Conservation (phyloP, 1,284 basidiomycete genomes). For the Mrakiaceae sp. region DNA sequence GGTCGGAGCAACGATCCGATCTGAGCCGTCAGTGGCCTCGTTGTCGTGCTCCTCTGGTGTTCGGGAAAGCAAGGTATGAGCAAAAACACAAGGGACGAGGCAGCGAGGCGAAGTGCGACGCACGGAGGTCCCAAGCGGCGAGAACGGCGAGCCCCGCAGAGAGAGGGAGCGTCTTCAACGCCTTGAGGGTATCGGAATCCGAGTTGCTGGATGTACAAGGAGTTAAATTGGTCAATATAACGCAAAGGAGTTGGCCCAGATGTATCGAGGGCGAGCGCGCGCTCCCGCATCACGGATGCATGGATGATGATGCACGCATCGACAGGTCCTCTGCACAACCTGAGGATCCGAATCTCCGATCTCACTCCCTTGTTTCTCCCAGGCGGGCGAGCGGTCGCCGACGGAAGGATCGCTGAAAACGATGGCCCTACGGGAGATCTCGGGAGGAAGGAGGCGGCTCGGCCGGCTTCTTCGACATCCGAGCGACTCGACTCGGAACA, state of each 20-base stretch:
- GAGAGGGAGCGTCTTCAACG: conserved; percentile 11
- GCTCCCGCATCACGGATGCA: neutral
- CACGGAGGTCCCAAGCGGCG: conserved; percentile 11
- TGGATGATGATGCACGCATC: neutral
- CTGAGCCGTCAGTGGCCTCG: neutral
- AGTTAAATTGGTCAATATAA: neutral
- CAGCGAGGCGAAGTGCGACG: neutral
- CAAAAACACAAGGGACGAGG: neutral
- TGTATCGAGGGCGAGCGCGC: neutral
- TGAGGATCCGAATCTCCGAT: no score
- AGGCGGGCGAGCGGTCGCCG: no score
- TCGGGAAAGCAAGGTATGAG: neutral
- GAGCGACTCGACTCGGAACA: no score
- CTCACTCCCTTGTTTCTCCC: no score
- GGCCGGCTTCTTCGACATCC: no score
- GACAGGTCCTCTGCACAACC: no score
- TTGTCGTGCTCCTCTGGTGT: neutral
- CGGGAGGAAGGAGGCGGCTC: no score
- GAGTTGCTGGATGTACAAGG: neutral
- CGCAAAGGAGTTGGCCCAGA: neutral
- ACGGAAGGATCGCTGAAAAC: no score
- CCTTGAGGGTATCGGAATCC: conserved; percentile 6
- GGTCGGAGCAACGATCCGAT: neutral
- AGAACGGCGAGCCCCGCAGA: conserved; percentile 3
- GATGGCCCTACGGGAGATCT: no score